A percentile compares a stretch with the other conserved stretches of the same genome.
Conservation (phyloP, 129 eudicot species). For the Lonicera japonica region DNA sequence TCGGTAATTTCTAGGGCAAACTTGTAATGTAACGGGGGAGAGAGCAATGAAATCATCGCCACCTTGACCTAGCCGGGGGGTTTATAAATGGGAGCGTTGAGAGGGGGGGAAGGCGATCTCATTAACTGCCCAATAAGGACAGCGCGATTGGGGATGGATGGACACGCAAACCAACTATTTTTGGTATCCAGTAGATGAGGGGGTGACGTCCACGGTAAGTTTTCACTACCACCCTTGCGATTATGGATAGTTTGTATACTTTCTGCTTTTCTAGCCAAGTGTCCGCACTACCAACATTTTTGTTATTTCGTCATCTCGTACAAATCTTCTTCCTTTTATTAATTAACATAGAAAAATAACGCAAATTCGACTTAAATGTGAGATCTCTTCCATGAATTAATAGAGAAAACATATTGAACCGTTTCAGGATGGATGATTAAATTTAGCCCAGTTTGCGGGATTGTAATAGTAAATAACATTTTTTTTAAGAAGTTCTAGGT, state of each 20-base stretch:
- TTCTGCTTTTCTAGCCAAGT: not conserved
- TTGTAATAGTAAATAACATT: too few species aligned
- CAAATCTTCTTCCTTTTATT: too few species aligned
- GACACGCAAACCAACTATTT: slow-evolving; percentile 40
- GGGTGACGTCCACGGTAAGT: not conserved
- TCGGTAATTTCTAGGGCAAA: slow-evolving; percentile 1
- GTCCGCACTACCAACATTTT: too few species aligned
- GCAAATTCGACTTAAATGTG: too few species aligned
- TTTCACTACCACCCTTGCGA: not conserved
- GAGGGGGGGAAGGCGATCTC: not conserved
- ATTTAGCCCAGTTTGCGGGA: too few species aligned
- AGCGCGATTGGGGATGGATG: slow-evolving; percentile 3
- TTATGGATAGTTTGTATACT: not conserved
- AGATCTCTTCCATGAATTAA: too few species aligned
- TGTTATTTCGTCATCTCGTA: too few species aligned
- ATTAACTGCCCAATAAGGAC: slow-evolving; percentile 4
- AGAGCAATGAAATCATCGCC: not conserved
- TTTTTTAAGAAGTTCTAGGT: too few species aligned
- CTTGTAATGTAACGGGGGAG: not conserved
- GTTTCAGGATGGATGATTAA: too few species aligned
- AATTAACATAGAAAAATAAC: too few species aligned
- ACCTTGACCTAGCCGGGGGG: not conserved
- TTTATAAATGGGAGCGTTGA: slow-evolving; percentile 1
- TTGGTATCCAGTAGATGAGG: slow-evolving; percentile 13
- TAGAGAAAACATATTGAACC: too few species aligned